A percentile compares a stretch with the other conserved stretches of the same genome.
Evolutionary conservation across 2,329 filamentous ascomycete species (phyloP).

Genomic region (Aspergillus sp.): DNA sequence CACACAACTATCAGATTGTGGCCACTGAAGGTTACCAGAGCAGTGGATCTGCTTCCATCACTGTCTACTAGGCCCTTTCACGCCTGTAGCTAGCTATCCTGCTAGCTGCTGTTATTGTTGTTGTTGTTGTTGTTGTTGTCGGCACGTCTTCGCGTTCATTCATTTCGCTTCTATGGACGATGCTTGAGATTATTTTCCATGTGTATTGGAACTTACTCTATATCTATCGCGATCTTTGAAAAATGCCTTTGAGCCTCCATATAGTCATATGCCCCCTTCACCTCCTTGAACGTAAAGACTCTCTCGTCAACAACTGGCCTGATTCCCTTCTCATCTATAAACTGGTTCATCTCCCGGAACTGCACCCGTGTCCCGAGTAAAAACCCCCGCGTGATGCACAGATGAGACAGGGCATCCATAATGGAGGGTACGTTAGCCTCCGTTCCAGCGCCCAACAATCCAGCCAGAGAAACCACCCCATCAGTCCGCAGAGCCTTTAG

Average conservation of each 20-base stretch:
- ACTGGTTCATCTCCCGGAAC: slow-evolving; percentile 57
- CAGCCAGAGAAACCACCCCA: slow-evolving; percentile 57
- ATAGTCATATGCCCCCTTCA: slow-evolving; percentile 55
- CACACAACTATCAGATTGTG: slow-evolving; percentile 47
- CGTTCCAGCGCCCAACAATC: slow-evolving; percentile 53
- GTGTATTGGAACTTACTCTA: background rate
- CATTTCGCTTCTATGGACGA: background rate
- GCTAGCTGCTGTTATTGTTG: too few relatives aligned
- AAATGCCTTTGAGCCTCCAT: slow-evolving; percentile 56
- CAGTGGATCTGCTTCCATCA: slow-evolving; percentile 44
- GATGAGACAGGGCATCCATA: slow-evolving; percentile 47
- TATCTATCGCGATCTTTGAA: slow-evolving; percentile 41
- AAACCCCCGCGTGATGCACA: slow-evolving; percentile 54
- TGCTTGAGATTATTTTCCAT: background rate
- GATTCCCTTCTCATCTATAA: slow-evolving; percentile 55
- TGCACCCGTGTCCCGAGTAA: slow-evolving; percentile 53
- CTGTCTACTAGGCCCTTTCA: slow-evolving; percentile 31
- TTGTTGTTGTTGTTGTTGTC: background rate
- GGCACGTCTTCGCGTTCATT: background rate
- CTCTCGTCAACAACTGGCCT: slow-evolving; percentile 56
- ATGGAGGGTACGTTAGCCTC: slow-evolving; percentile 35
- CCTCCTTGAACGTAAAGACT: slow-evolving; percentile 51
- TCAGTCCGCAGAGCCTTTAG: slow-evolving; percentile 51
- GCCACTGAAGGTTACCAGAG: slow-evolving; percentile 51
- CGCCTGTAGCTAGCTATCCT: too few relatives aligned